Conservation (phyloP, 257 asterid genomes). For the Rubia yunnanensis region DNA sequence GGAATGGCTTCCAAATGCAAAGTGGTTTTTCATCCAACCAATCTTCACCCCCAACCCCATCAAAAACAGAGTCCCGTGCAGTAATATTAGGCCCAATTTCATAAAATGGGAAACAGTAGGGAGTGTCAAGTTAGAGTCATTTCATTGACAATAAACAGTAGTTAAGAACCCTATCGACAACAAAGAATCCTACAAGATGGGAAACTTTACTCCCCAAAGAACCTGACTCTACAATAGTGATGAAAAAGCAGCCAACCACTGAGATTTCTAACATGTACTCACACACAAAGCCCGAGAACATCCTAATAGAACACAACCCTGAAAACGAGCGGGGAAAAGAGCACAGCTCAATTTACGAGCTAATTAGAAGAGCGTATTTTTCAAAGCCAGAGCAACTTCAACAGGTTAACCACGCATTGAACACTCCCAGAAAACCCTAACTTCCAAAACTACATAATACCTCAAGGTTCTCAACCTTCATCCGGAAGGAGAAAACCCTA, state of each 20-base stretch:
- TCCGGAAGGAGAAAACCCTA: not conserved
- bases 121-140: too few relatives aligned
- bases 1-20: too few relatives aligned
- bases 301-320: not conserved
- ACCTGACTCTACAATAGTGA: not conserved
- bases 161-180: not conserved
- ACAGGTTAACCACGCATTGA: not conserved
- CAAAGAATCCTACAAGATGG: not conserved
- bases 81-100: too few relatives aligned
- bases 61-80: not conserved
- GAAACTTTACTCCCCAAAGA: not conserved
- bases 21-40: too few relatives aligned
- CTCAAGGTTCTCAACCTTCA: not conserved
- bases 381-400: not conserved
- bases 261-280: not conserved
- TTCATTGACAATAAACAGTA: not conserved
- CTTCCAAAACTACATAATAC: not conserved
- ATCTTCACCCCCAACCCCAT: too few relatives aligned
- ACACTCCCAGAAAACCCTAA: constrained; percentile 14
- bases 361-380: not conserved
- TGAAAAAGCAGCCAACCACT: not conserved
- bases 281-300: not conserved
- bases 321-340: too few relatives aligned
- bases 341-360: not conserved
- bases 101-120: too few relatives aligned